Conservation (phyloP, 768 basidiomycete genomes). For the Amanita subjunquillea region DNA sequence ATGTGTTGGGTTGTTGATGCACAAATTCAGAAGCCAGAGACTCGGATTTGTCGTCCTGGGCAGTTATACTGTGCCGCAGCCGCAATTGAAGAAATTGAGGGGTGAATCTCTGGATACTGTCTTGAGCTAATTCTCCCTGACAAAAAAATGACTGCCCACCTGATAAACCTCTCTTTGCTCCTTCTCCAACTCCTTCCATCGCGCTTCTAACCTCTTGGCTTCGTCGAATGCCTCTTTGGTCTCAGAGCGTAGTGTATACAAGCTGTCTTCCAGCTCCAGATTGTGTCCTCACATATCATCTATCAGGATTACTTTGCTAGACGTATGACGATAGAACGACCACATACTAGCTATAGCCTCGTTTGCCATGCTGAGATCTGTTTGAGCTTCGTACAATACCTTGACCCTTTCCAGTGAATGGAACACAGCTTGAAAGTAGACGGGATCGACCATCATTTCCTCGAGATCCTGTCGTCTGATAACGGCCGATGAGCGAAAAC, state of each 20-base stretch:
- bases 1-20: conserved; percentile 37
- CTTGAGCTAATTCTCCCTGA: too few species aligned
- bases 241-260: conserved; percentile 69
- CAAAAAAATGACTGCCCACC: conserved; percentile 27
- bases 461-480: conserved; percentile 88
- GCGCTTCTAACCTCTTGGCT: conserved; percentile 67
- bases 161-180: conserved; percentile 88
- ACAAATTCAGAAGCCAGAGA: conserved; percentile 75
- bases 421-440: conserved; percentile 82
- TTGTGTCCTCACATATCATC: conserved; percentile 48
- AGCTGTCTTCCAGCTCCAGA: conserved; percentile 59
- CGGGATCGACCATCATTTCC: conserved; percentile 71
- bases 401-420: conserved; percentile 71
- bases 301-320: conserved; percentile 5
- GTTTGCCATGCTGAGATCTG: conserved; percentile 75
- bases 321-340: neutral
- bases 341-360: conserved; percentile 75
- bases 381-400: conserved; percentile 62
- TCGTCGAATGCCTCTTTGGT: conserved; percentile 85
- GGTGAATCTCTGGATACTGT: conserved; percentile 54
- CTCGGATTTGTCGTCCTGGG: conserved; percentile 88
- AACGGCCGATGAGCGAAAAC: neutral
- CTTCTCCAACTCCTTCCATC: conserved; percentile 82
- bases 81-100: conserved; percentile 86
- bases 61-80: conserved; percentile 77